Percentiles rank a stretch among this genome's conserved stretches.
Evolutionary conservation across 73 alveolate genomes (phyloP).

Genomic region (Stentor roeselii): DNA sequence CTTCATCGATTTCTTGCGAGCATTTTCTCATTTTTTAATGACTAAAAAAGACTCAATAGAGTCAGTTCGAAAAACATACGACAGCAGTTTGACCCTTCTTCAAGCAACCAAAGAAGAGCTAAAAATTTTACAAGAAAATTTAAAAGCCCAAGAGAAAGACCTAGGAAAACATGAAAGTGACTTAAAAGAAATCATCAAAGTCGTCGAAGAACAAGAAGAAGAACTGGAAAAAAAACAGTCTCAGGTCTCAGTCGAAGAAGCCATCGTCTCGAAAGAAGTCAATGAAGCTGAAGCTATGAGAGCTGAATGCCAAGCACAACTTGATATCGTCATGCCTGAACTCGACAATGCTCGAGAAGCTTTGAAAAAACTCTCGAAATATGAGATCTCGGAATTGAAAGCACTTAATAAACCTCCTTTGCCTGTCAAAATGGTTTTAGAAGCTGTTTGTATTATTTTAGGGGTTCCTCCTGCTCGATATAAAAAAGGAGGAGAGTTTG

Average conservation of each 20-base stretch:
- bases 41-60: constrained; percentile 67
- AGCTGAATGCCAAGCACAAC: constrained; percentile 44
- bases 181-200: constrained; percentile 25
- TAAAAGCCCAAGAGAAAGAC: constrained; percentile 11
- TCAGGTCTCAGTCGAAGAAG: constrained; percentile 50
- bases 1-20: constrained; percentile 65
- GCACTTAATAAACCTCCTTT: constrained; percentile 39
- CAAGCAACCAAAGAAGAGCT: constrained; percentile 20
- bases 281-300: constrained; percentile 44
- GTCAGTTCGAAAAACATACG: constrained; percentile 34
- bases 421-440: constrained; percentile 43
- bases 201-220: constrained; percentile 73
- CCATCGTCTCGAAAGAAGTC: constrained; percentile 44
- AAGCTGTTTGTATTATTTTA: constrained; percentile 44
- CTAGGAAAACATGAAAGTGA: constrained; percentile 13
- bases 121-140: not conserved
- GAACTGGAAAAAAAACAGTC: constrained; percentile 49
- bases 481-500: constrained; percentile 49
- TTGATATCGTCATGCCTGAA: constrained; percentile 52
- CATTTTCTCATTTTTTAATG: constrained; percentile 62
- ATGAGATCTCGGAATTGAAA: constrained; percentile 55
- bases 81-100: constrained; percentile 6
- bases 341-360: constrained; percentile 49
- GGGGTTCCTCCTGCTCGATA: constrained; percentile 43
- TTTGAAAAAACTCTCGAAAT: constrained; percentile 39